These are phyloP conservation scores for Monilinia fructigena DNA, from an alignment of 2,329 filamentous ascomycete genomes.

Conservation along the genomic window DNA sequence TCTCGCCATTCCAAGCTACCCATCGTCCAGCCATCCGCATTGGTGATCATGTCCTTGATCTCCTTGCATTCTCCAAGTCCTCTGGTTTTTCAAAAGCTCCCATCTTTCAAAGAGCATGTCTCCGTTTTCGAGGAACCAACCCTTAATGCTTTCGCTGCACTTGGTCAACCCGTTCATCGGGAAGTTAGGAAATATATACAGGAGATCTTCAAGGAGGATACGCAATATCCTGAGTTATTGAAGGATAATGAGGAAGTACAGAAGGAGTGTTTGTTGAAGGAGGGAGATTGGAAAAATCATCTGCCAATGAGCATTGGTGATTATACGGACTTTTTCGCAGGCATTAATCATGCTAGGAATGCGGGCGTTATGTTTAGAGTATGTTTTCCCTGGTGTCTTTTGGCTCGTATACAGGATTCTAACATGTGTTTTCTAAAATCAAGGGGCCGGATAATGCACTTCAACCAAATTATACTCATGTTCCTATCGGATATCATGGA, in stretches of 20 bases:
- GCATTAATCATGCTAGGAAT: slow-evolving; percentile 74
- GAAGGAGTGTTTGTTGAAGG: slow-evolving; percentile 56
- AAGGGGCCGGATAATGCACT: slow-evolving; percentile 70
- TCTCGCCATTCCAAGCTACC: slow-evolving; percentile 43
- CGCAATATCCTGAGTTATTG: slow-evolving; percentile 59
- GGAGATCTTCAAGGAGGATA: slow-evolving; percentile 60
- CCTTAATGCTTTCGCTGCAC: slow-evolving; percentile 70
- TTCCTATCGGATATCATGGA: slow-evolving; percentile 81
- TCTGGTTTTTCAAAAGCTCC: slow-evolving; percentile 61
- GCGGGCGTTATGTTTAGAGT: slow-evolving; percentile 30
- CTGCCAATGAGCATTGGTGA: slow-evolving; percentile 77
- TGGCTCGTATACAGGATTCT: not conserved
- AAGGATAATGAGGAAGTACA: slow-evolving; percentile 60
- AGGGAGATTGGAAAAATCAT: slow-evolving; percentile 61
- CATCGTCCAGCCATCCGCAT: slow-evolving; percentile 65
- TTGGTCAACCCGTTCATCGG: slow-evolving; percentile 66
- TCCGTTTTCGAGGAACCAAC: slow-evolving; percentile 63
- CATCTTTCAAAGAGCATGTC: slow-evolving; percentile 52
- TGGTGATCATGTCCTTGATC: slow-evolving; percentile 65
- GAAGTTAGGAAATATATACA: slow-evolving; percentile 70
- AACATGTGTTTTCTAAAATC: slow-evolving; percentile 50
- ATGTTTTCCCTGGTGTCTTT: not conserved
- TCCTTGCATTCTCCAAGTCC: slow-evolving; percentile 58
- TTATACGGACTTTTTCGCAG: slow-evolving; percentile 85
- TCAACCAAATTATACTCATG: slow-evolving; percentile 77